Conservation (phyloP, 2,329 filamentous ascomycete species). For the Ilyonectria mors-panacis region DNA sequence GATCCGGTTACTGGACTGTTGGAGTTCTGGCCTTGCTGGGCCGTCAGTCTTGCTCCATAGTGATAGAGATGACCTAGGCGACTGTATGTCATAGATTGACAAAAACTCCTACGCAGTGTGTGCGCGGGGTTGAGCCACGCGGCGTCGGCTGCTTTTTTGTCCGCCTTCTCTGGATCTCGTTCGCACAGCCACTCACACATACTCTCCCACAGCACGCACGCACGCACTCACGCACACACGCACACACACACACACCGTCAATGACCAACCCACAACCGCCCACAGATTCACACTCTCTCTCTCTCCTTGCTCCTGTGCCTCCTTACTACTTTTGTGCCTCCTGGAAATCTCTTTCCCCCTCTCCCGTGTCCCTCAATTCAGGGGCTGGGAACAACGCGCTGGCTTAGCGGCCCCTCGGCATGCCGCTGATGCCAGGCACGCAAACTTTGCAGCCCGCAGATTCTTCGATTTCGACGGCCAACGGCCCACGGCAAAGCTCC, state of each 20-base stretch:
- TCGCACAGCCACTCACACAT: conserved; percentile 9
- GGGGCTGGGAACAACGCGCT: conserved; percentile 13
- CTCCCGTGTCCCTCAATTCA: conserved; percentile 6
- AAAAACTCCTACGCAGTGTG: background rate
- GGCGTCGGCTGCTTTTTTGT: conserved; percentile 29
- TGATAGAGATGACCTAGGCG: too few species aligned
- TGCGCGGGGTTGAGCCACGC: background rate
- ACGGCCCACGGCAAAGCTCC: background rate
- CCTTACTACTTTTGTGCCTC: background rate
- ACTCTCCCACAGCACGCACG: background rate
- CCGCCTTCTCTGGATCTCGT: background rate
- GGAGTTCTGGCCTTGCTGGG: background rate
- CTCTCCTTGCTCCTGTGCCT: conserved; percentile 1
- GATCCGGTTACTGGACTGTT: too few species aligned
- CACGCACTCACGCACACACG: background rate
- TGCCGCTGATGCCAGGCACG: conserved; percentile 15
- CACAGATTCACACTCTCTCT: background rate
- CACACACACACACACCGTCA: background rate
- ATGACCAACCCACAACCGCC: conserved; percentile 4
- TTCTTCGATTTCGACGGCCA: background rate
- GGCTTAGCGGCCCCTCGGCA: conserved; percentile 9
- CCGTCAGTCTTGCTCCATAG: too few species aligned
- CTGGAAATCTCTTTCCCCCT: background rate
- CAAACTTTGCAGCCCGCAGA: conserved; percentile 17
- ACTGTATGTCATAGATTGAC: too few species aligned